Conservation (phyloP, 1,284 basidiomycete genomes). For the Volvariella surrecta region DNA sequence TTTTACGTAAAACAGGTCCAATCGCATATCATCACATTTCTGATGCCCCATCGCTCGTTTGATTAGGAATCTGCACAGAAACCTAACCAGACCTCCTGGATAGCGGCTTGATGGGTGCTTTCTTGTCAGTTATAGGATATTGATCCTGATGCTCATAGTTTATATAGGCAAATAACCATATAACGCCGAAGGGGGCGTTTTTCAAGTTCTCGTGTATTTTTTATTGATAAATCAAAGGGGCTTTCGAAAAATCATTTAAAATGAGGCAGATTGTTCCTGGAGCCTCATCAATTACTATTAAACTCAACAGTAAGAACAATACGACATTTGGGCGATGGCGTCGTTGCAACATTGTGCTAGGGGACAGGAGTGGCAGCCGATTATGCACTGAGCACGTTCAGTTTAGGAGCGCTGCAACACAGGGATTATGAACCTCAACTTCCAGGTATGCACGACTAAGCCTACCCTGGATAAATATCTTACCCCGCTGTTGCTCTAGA, state of each 20-base stretch:
- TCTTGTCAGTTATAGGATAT: not conserved
- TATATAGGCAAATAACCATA: slow-evolving; percentile 52
- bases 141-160: not conserved
- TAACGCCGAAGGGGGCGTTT: slow-evolving; percentile 42
- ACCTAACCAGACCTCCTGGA: slow-evolving; percentile 53
- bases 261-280: slow-evolving; percentile 47
- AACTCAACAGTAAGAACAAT: slow-evolving; percentile 46
- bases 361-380: slow-evolving; percentile 38
- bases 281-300: slow-evolving; percentile 35
- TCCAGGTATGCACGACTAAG: slow-evolving; percentile 25
- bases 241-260: slow-evolving; percentile 46
- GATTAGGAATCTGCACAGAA: slow-evolving; percentile 48
- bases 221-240: slow-evolving; percentile 56
- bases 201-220: slow-evolving; percentile 55
- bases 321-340: slow-evolving; percentile 33
- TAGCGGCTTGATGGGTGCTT: slow-evolving; percentile 52
- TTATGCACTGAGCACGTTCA: slow-evolving; percentile 57
- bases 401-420: slow-evolving; percentile 54
- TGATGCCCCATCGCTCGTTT: slow-evolving; percentile 17
- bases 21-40: slow-evolving; percentile 2
- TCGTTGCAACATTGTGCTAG: slow-evolving; percentile 36
- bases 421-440: slow-evolving; percentile 50
- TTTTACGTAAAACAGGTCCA: slow-evolving; percentile 27
- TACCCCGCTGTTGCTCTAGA: slow-evolving; percentile 8
- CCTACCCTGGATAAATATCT: not conserved